Base-by-base conservation (phyloP, 2,329 filamentous ascomycete genomes). In the Drechslera avenae region DNA sequence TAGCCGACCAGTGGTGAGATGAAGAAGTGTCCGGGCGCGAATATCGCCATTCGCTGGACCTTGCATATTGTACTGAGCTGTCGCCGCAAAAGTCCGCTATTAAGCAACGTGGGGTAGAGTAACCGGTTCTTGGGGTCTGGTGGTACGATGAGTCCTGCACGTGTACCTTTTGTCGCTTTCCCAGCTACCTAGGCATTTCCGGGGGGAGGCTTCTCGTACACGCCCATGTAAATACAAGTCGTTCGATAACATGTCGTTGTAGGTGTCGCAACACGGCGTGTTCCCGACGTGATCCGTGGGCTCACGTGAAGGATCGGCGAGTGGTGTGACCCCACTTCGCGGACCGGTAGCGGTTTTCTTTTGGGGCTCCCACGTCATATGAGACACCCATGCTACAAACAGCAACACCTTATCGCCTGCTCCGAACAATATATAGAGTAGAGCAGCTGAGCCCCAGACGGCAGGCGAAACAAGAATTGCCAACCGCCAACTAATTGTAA, bases 351-450 rank as follows among this genome's bases (percentile, higher is more conserved):
- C 53, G 52, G 41, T 57, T 47, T 50, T 59, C 50, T 54, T 47
- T 44, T 30, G 41, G 49, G 41, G 18, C 44, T 47, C 56, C 56
- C 53, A 61, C 59, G 59, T 61, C 59, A 61, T 59, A 34, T 44
- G 37, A 36, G 45, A 42, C 46, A 48, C 47, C 30, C 26, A 23
- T 44, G 42, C 34, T 42, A 49, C 47, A 47, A 42, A 51, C 50
- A 28, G 13, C 35, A 39, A 44, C 39, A 34, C 40, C 55, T 56
- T 52, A 50, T 56, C 55, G 23, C 39, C 32, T 41, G 39, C 14
- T 21, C 14, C 30, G 30, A 43, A 26, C 32, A 40, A 37, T 31
- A 42, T 30, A 18, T 17, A 32, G 31, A 36, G n/a, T 32, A 34
- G 18, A 9, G 14, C n/a, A 3, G 10, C 36, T 9, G 13, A 16